Evolutionary conservation across 179 eudicot genomes (phyloP).

Genomic region (Carnegiea gigantea): DNA sequence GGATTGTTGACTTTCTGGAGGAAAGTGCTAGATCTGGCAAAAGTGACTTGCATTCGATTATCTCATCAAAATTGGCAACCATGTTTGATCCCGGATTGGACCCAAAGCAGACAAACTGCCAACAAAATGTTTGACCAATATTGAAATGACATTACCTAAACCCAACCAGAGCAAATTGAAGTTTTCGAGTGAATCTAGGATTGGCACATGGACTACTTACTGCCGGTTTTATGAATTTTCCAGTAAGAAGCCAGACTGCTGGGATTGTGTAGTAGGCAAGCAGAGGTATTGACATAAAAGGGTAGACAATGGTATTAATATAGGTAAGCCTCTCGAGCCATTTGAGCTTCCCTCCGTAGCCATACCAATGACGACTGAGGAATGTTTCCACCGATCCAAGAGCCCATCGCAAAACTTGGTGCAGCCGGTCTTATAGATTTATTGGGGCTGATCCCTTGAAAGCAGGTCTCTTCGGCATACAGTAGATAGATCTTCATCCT

Average conservation of each 20-base stretch:
- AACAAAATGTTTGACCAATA: too few relatives aligned
- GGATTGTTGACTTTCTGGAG: neutral
- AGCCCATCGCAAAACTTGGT: conserved; percentile 90
- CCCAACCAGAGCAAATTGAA: too few relatives aligned
- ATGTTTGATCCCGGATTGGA: too few relatives aligned
- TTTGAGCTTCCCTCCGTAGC: conserved; percentile 77
- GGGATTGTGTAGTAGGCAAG: conserved; percentile 83
- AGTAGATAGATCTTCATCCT: conserved; percentile 89
- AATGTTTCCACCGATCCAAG: conserved; percentile 88
- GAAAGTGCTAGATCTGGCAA: neutral
- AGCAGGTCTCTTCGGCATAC: conserved; percentile 70
- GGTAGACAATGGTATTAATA: conserved; percentile 75
- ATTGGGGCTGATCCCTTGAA: conserved; percentile 91
- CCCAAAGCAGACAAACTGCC: too few relatives aligned
- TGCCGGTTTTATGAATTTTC: conserved; percentile 88
- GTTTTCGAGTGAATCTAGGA: neutral
- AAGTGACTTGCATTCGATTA: too few relatives aligned
- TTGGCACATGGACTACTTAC: conserved; percentile 42
- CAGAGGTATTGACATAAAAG: conserved; percentile 80
- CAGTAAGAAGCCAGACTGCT: conserved; percentile 88
- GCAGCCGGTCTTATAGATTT: conserved; percentile 79
- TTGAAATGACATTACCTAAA: too few relatives aligned
- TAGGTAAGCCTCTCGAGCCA: conserved; percentile 78
- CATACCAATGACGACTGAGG: conserved; percentile 90
- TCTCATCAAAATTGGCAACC: too few relatives aligned